Evolutionary conservation across 768 basidiomycete species (phyloP), one percentile per base, ranked within the genome.

Genomic region (Rubroboletus pulcherrimus): DNA sequence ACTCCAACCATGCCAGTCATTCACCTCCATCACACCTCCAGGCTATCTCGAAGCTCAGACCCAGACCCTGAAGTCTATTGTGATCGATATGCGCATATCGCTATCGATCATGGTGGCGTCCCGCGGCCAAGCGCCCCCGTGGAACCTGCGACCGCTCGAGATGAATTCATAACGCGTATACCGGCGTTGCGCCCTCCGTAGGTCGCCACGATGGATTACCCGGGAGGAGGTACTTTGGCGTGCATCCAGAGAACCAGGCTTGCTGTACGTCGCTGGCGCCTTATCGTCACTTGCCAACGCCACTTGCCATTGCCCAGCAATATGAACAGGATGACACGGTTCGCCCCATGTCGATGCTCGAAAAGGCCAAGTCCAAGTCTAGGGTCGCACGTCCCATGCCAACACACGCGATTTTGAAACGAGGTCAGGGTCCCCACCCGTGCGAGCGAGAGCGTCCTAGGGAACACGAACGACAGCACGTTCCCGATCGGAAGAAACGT

Each of bases 11-110:
- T 31, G 37, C 8, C 14, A 34, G 10, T 5, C 19, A 34, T 21
- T 43, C 45, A 35, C 46, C 15, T 30, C 26, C 5, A 31, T 34
- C 45, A 51, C 37, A 47, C 42, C 35, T 55, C 40, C 29, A 51
- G 1, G 48, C n/a, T 31, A 31, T 37, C 9, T 44, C 21, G 12
- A 44, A 44, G 29, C 9, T 44, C 6, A 8, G 48, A 38, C 7
- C 40, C 11, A 14, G 63, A 51, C 59, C 63, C 56, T 60, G 56
- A 45, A 54, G 63, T 55, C 56, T 49, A 58, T 64, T 42, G 46
- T 35, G 12, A 51, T 49, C 21, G 51, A 49, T 62, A 48, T 48
- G 19, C 14, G 15, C 21, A 34, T 24, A 17, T 48, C 48, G 10
- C 11, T 29, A 56, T 52, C 31, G 41, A 50, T 62, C 35, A 14